Base-by-base conservation (phyloP, 192 early-diverging fungal genomes). In the Funneliformis mosseae region DNA sequence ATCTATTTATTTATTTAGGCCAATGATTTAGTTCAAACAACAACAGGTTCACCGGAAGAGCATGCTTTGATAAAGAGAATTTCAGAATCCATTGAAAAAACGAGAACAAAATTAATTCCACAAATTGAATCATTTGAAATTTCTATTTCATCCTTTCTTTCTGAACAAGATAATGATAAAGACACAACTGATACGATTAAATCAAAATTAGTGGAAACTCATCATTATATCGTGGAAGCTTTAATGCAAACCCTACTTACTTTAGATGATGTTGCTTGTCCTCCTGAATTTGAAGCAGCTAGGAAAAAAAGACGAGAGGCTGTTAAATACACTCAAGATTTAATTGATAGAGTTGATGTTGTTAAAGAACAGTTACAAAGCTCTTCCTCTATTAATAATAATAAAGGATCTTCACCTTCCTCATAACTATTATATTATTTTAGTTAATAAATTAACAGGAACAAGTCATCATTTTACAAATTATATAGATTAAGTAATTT, bases 161-260 rank as follows among this genome's bases (percentile, higher is more conserved):
- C 63, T 68, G 82, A 88, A 68, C 84, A 80, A 80, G 33, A 85
- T 70, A 48, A 77, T 77, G 60, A 68, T 81, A 33, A 80, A 83
- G 73, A 87, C 80, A 75, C 84, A 3, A 33, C 33, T 82, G 85
- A 83, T 77, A 16, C 74, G 59, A 5, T 83, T 89, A 61, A 86
- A 85, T 67, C 95, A 94, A 88, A 91, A 64, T 84, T 95, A 11
- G 71, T 90, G 14, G 93, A 95, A 69, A 80, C 84, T 60, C 92
- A 94, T 66, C 85, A 88, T 48, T 88, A 87, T 71, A 81, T 92
- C 42, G 90, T 89, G 48, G 96, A 97, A 84, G 83, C 88, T 74
- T 84, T 97, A 27, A 88, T 97, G 88, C 95, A 97, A 87, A 84
- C 88, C 8, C 80, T 97, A 68, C 80, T 97, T 11, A 89, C 91